phyloP scores from a whole-genome alignment of 2,329 filamentous ascomycete genomes.

The Exophiala dermatitidis region DNA sequence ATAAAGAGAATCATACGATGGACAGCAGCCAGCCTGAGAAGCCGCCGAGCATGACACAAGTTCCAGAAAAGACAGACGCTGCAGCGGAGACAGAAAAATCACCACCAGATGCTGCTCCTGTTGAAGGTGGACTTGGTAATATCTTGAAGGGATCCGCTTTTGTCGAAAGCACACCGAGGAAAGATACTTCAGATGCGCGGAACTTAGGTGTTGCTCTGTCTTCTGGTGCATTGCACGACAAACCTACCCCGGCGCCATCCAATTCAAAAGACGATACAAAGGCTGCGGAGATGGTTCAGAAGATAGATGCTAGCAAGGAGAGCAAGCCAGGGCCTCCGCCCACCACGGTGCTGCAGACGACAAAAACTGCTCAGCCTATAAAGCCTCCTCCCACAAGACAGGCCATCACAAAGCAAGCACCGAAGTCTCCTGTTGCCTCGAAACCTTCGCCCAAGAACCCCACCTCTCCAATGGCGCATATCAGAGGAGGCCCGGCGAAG shows the following conservation, averaged over 20 bases:
- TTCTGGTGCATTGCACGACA: constrained; percentile 9
- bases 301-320: constrained; percentile 10
- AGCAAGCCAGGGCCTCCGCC: constrained; percentile 14
- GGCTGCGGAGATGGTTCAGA: constrained; percentile 15
- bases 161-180: constrained; percentile 20
- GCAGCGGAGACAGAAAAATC: not conserved
- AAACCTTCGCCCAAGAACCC: constrained; percentile 19
- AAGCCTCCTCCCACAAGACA: constrained; percentile 20
- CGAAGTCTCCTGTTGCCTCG: constrained; percentile 14
- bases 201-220: constrained; percentile 10
- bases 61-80: constrained; percentile 21
- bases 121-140: constrained; percentile 23
- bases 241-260: constrained; percentile 8
- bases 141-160: constrained; percentile 32
- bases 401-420: constrained; percentile 11
- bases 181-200: constrained; percentile 8
- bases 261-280: constrained; percentile 15
- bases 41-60: constrained; percentile 31
- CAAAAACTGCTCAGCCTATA: constrained; percentile 15
- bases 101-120: not conserved
- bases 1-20: constrained; percentile 23
- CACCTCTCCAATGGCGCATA: constrained; percentile 14
- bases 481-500: constrained; percentile 26
- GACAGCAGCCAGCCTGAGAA: constrained; percentile 7
- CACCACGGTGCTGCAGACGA: constrained; percentile 13